Evolutionary conservation across 208 protist genomes (phyloP), one percentile per base, ranked within the genome.

Genomic region (Strigomonas culicis): DNA sequence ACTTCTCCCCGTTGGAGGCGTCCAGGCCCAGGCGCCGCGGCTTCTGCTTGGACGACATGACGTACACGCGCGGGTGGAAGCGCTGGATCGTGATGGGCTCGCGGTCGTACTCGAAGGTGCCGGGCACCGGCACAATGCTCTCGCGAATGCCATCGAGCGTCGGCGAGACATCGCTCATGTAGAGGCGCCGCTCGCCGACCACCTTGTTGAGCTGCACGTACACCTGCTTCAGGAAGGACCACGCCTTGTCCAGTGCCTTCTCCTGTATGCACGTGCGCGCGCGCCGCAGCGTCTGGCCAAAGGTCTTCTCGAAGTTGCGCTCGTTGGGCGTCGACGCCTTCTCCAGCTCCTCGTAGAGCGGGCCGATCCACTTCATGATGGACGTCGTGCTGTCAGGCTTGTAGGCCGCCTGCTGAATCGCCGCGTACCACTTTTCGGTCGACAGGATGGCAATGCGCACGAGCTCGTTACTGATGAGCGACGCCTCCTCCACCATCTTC

Each of bases 21-120:
- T 96, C 82, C 3, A 99, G 87, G 27, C 90, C 97, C 31, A 99
- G 79, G 72, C 98, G 97, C 39, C 98, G 77, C n/a, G 99, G 99
- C 62, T 98, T 87, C 85, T 99, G 98, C 88, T 99, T 99, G 0
- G 97, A 99, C 28, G 92, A 79, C 79, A 99, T 99, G 7, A 99
- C 97, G 43, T 80, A 90, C 6, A 99, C 91, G 22, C 75, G 71
- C 13, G 87, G 73, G 61, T 83, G 80, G 75, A 99, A 99, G 31
- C 79, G 80, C 30, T 82, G 74, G 72, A 99, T 99, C 31, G 84
- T 85, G 52, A 99, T 92, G 24, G 98, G 79, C 24, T 74, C 71
- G 30, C 95, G 86, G 60, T 85, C 90, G 75, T 85, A 79, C 55
- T 90, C 74, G 77, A 98, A 99, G 11, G 93, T 98, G 32, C 98